Evolutionary conservation across 2,329 filamentous ascomycete species (phyloP).

Genomic region (Botrytis fragariae): DNA sequence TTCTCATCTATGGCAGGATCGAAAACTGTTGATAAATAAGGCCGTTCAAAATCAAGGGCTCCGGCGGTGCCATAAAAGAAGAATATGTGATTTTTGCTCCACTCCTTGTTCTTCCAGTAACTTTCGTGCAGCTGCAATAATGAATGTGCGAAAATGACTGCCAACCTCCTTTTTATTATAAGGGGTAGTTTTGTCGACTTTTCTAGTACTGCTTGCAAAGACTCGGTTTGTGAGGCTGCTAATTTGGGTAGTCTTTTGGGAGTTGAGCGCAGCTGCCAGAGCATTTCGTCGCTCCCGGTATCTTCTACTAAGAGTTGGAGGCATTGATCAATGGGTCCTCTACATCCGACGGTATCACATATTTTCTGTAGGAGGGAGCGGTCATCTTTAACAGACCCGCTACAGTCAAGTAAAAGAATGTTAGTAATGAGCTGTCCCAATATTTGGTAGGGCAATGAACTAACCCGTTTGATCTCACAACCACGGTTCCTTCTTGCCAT

Average conservation of each 20-base stretch:
- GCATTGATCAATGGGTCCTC: constrained; percentile 1
- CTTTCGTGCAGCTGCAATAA: constrained; percentile 1
- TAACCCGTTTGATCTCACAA: background rate
- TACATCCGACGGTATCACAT: background rate
- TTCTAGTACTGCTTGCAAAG: background rate
- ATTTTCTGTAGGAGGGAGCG: background rate
- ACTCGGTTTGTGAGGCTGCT: background rate
- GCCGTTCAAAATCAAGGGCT: background rate
- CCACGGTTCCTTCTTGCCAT: constrained; percentile 9
- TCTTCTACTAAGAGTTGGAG: constrained; percentile 9
- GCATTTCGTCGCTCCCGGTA: background rate
- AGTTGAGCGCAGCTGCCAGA: constrained; percentile 7
- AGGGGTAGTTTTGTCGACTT: background rate
- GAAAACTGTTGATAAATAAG: background rate
- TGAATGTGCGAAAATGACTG: constrained; percentile 8
- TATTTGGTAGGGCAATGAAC: background rate
- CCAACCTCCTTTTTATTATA: background rate
- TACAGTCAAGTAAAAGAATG: background rate
- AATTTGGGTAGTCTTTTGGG: constrained; percentile 5
- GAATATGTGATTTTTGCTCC: constrained; percentile 3
- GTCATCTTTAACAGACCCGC: background rate
- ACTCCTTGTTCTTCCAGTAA: constrained; percentile 9
- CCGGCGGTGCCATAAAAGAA: background rate
- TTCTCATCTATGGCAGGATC: background rate
- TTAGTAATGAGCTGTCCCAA: background rate